These are phyloP conservation scores for Quercus aquifolioides DNA, from an alignment of 306 rosid genomes.

Conservation along the genomic window DNA sequence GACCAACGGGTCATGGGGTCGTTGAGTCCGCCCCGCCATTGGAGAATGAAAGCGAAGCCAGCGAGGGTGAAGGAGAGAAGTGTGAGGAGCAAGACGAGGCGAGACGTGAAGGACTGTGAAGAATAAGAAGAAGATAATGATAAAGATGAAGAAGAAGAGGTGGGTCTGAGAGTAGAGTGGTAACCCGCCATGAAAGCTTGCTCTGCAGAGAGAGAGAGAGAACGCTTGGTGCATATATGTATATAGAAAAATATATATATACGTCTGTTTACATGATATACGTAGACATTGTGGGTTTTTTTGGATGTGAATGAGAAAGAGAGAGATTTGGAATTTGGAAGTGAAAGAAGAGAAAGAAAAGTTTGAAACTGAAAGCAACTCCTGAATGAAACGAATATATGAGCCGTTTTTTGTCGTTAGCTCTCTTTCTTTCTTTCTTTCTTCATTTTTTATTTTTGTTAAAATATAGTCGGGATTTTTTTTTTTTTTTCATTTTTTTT, in stretches of 20 bases:
- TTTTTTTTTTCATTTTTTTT: not conserved
- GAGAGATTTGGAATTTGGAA: too few species aligned
- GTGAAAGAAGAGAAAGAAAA: too few species aligned
- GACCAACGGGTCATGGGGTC: slow-evolving; percentile 80
- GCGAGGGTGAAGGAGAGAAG: slow-evolving; percentile 74
- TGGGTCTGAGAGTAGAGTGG: slow-evolving; percentile 35
- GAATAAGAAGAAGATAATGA: slow-evolving; percentile 20
- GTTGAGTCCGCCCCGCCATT: slow-evolving; percentile 89
- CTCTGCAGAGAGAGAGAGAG: not conserved
- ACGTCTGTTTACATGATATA: too few species aligned
- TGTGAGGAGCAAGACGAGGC: slow-evolving; percentile 59
- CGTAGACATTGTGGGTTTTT: too few species aligned
- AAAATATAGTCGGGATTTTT: not conserved
- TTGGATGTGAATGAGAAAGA: too few species aligned
- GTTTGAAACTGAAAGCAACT: too few species aligned
- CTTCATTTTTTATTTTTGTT: too few species aligned
- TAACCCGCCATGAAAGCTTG: slow-evolving; percentile 66
- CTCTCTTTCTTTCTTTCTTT: too few species aligned
- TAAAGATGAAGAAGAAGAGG: slow-evolving; percentile 14
- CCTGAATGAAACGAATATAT: too few species aligned
- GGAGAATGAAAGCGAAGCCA: slow-evolving; percentile 74
- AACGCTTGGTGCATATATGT: slow-evolving; percentile 12
- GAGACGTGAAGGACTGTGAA: slow-evolving; percentile 39
- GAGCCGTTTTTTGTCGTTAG: too few species aligned
- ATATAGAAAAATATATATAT: too few species aligned